Percentiles rank a stretch among this genome's conserved stretches.
phyloP scores from a whole-genome alignment of 257 asterid genomes.

The Coffea canephora region DNA sequence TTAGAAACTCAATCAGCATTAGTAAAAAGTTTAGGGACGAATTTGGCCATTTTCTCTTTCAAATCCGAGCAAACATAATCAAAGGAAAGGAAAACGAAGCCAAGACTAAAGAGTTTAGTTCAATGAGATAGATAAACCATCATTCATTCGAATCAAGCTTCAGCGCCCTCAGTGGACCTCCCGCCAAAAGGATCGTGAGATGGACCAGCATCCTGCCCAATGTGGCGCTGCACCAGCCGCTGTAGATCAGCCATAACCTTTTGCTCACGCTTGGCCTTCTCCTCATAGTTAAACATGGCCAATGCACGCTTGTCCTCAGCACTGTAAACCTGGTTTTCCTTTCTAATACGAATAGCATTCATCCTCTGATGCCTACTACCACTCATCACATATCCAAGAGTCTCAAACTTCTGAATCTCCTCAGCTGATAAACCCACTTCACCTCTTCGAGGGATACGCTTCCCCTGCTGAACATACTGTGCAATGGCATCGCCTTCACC shows the following conservation, averaged over 20 bases:
- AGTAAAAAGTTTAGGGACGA: too few relatives aligned
- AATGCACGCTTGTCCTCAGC: conserved; percentile 96
- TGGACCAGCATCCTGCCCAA: conserved; percentile 81
- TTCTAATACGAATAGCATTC: conserved; percentile 99
- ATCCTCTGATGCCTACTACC: conserved; percentile 99
- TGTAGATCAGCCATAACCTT: conserved; percentile 99
- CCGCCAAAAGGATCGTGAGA: conserved; percentile 85
- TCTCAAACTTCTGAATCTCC: conserved; percentile 83
- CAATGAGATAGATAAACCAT: not conserved
- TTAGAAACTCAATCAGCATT: too few relatives aligned
- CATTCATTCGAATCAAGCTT: conserved; percentile 40
- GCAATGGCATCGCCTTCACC: conserved; percentile 99
- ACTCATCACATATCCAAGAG: conserved; percentile 97
- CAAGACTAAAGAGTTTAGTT: not conserved
- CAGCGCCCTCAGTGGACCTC: conserved; percentile 20
- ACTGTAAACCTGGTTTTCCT: conserved; percentile 96
- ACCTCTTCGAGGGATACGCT: conserved; percentile 99
- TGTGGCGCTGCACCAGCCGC: conserved; percentile 93
- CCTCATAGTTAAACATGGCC: conserved; percentile 98
- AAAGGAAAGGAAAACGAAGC: not conserved
- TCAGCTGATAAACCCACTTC: conserved; percentile 99
- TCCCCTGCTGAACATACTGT: conserved; percentile 97
- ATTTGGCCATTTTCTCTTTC: too few relatives aligned
- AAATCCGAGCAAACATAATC: too few relatives aligned
- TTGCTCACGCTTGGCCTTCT: conserved; percentile 95